phyloP scores from a whole-genome alignment of 2,329 filamentous ascomycete species.

The Dothistroma pini region DNA sequence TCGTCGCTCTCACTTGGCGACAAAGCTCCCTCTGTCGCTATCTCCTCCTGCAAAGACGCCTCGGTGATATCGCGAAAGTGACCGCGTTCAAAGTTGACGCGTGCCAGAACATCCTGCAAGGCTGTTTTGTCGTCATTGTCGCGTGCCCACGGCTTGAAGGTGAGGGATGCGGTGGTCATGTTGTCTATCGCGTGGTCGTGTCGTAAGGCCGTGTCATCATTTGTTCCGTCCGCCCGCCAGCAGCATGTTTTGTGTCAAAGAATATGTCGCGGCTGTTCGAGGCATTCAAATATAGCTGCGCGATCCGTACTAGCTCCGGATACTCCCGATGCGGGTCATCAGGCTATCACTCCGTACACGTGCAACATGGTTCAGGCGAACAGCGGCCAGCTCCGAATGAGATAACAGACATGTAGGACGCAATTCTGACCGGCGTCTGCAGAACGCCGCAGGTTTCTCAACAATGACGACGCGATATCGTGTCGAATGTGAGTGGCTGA shows the following conservation, averaged over 20 bases:
- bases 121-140: slow-evolving; percentile 54
- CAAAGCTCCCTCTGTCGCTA: slow-evolving; percentile 47
- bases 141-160: slow-evolving; percentile 62
- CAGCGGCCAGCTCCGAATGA: neutral
- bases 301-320: neutral
- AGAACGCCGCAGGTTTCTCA: neutral
- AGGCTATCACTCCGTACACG: neutral
- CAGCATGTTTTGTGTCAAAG: neutral
- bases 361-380: neutral
- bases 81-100: slow-evolving; percentile 73
- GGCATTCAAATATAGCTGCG: neutral
- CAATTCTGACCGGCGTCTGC: neutral
- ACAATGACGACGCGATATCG: slow-evolving; percentile 39
- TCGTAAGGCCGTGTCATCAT: neutral
- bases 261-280: neutral
- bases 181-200: neutral
- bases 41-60: slow-evolving; percentile 65
- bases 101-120: slow-evolving; percentile 71
- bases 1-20: slow-evolving; percentile 45
- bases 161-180: slow-evolving; percentile 41
- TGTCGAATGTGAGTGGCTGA: slow-evolving; percentile 35
- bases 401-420: neutral
- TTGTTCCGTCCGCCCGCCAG: neutral
- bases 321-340: neutral
- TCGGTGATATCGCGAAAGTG: slow-evolving; percentile 80